A percentile compares a stretch with the other conserved stretches of the same genome.
Evolutionary conservation across 805 yeast species (phyloP).

Genomic region (Sugiyamaella marilandica): DNA sequence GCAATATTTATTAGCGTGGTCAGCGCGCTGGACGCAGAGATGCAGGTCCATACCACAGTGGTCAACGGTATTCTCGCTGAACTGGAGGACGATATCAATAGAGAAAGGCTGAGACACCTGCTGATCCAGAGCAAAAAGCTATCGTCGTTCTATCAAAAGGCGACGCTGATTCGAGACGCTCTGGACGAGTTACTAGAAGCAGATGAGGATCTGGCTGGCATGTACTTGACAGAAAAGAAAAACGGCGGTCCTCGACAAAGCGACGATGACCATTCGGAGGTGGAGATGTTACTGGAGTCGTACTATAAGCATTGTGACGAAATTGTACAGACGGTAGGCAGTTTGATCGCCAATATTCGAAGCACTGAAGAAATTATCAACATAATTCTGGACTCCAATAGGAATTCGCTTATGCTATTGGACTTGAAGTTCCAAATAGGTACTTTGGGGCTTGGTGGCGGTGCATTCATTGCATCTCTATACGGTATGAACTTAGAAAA

Average conservation of each 20-base stretch:
- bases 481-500: constrained; percentile 97
- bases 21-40: constrained; percentile 73
- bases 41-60: constrained; percentile 76
- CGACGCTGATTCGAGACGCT: constrained; percentile 72
- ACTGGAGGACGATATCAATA: constrained; percentile 75
- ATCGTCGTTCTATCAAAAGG: constrained; percentile 78
- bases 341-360: constrained; percentile 70
- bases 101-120: constrained; percentile 70
- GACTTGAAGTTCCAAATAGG: constrained; percentile 83
- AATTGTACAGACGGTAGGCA: constrained; percentile 84
- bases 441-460: constrained; percentile 72
- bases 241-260: constrained; percentile 39
- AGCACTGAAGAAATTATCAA: constrained; percentile 94
- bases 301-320: constrained; percentile 90
- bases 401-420: constrained; percentile 86
- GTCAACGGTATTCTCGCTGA: constrained; percentile 69
- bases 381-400: constrained; percentile 85
- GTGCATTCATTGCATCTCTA: constrained; percentile 74
- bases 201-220: constrained; percentile 79
- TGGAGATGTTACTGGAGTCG: constrained; percentile 84
- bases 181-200: constrained; percentile 80
- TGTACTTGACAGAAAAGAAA: constrained; percentile 66
- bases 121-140: constrained; percentile 81
- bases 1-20: constrained; percentile 78
- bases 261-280: constrained; percentile 63